These are phyloP conservation scores for Entonaema liquescens DNA, from an alignment of 495 filamentous ascomycete species.

Conservation along the genomic window DNA sequence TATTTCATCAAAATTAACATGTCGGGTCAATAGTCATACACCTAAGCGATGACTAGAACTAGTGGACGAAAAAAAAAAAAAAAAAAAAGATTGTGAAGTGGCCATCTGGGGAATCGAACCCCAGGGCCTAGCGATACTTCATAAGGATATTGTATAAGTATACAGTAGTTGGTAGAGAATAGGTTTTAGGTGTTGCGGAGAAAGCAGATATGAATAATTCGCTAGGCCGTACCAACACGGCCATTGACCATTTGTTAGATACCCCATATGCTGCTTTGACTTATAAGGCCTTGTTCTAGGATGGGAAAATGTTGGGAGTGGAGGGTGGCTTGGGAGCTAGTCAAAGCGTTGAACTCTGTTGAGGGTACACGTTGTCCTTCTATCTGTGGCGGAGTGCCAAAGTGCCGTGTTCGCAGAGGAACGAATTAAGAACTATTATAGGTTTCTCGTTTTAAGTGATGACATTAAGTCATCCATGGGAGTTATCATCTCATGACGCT, in stretches of 20 bases:
- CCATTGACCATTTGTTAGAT: background rate
- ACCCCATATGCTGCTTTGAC: background rate
- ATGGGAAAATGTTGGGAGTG: background rate
- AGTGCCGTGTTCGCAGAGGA: too few species aligned
- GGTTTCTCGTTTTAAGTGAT: too few species aligned
- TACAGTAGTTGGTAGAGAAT: background rate
- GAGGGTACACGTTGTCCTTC: background rate
- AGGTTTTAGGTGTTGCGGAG: background rate
- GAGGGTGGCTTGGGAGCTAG: background rate
- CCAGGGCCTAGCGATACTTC: slow-evolving; percentile 5
- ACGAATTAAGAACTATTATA: too few species aligned
- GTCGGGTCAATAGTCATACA: too few species aligned
- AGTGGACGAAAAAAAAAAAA: background rate
- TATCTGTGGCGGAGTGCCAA: too few species aligned
- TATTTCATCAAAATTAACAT: too few species aligned
- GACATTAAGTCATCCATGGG: too few species aligned
- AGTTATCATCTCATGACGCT: too few species aligned
- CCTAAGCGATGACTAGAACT: background rate
- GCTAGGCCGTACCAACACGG: slow-evolving; percentile 18
- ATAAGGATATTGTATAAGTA: background rate
- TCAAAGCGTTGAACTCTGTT: background rate
- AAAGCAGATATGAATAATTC: background rate
- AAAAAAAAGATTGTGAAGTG: background rate
- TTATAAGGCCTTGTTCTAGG: background rate
- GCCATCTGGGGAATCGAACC: slow-evolving; percentile 25